phyloP scores from a whole-genome alignment of 2,329 filamentous ascomycete genomes.

The Hymenoscyphus occultus region DNA sequence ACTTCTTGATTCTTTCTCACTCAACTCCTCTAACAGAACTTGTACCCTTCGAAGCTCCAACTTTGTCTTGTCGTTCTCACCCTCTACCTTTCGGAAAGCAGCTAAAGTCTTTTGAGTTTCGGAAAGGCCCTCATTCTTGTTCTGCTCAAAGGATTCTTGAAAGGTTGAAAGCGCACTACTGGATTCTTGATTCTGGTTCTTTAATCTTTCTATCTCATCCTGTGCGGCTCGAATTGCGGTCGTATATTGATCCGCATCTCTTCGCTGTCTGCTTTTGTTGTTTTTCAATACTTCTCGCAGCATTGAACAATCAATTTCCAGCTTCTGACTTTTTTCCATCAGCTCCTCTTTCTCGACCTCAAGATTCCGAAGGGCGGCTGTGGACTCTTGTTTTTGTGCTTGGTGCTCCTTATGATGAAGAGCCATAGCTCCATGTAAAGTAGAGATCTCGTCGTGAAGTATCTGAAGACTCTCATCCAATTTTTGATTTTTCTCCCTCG shows the following conservation, averaged over 20 bases:
- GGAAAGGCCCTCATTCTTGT: not conserved
- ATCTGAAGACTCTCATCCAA: not conserved
- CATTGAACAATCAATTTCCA: not conserved
- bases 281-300: not conserved
- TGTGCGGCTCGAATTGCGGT: not conserved
- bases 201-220: not conserved
- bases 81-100: not conserved
- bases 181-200: not conserved
- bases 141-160: not conserved
- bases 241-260: not conserved
- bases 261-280: not conserved
- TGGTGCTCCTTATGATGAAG: not conserved
- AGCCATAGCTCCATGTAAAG: not conserved
- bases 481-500: not conserved
- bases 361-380: not conserved
- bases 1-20: too few relatives aligned
- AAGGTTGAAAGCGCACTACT: not conserved
- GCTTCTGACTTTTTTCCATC: not conserved
- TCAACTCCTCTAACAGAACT: too few relatives aligned
- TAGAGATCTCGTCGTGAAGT: not conserved
- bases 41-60: too few relatives aligned
- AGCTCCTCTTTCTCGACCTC: not conserved
- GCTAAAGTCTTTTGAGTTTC: not conserved
- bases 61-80: too few relatives aligned
- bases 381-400: not conserved